Conservation (phyloP, 2,329 filamentous ascomycete species). For the Pseudopithomyces chartarum region DNA sequence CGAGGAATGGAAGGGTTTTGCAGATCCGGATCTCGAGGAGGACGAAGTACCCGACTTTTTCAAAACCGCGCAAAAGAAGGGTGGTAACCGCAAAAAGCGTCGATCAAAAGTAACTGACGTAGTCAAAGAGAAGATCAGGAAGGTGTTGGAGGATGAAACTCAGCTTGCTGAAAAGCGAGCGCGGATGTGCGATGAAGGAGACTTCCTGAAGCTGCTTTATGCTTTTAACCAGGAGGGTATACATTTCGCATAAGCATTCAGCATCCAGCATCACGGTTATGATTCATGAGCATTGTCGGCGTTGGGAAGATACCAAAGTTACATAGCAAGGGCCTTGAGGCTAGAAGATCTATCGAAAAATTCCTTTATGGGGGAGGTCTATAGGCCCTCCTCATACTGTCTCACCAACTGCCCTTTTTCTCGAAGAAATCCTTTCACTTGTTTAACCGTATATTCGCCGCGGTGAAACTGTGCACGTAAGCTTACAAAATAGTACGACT, state of each 20-base stretch:
- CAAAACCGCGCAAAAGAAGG: conserved; percentile 66
- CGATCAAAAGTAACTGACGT: conserved; percentile 81
- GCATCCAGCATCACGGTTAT: neutral
- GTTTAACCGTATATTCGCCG: conserved; percentile 89
- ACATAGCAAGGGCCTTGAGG: neutral
- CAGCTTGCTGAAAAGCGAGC: conserved; percentile 80
- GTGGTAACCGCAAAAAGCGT: conserved; percentile 66
- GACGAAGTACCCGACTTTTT: conserved; percentile 86
- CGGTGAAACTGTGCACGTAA: conserved; percentile 73
- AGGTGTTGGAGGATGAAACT: conserved; percentile 81
- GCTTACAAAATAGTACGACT: conserved; percentile 12
- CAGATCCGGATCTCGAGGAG: conserved; percentile 61
- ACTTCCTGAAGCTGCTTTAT: conserved; percentile 81
- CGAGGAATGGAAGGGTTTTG: conserved; percentile 55
- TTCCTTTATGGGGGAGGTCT: neutral
- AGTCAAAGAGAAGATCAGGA: conserved; percentile 84
- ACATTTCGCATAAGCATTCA: conserved; percentile 64
- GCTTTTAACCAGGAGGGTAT: conserved; percentile 92
- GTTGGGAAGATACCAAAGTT: conserved; percentile 30
- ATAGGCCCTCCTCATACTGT: conserved; percentile 64
- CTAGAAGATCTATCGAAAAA: conserved; percentile 1
- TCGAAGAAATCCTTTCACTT: conserved; percentile 85
- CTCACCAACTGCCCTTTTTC: conserved; percentile 77
- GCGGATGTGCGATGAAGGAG: conserved; percentile 87
- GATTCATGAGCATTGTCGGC: conserved; percentile 9